Evolutionary conservation across 208 protist species (phyloP), one percentile per base, ranked within the genome.

Genomic region (Crithidia mellificae): DNA sequence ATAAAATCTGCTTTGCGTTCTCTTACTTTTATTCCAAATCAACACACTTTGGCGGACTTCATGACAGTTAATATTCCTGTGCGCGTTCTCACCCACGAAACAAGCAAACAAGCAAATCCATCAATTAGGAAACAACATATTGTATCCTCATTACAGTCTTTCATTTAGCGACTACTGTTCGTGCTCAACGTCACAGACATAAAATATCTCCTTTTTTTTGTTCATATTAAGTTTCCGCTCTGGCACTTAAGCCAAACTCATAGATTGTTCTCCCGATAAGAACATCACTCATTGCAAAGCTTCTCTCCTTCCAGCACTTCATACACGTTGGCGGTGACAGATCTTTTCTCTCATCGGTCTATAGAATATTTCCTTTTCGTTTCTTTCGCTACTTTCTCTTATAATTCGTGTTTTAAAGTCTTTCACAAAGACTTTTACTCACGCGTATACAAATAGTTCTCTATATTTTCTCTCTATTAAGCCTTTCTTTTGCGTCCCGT

Each of bases 221-320:
- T 65, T 72, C 38, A 61, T 63, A 36, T 55, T 27, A 43, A 68
- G 24, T 30, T 72, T 72, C 56, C 71, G 38, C 7, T 58, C 19
- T 17, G 59, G 59, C 34, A n/a, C 38, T 49, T 22, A 30, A 20
- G 5, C 38, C 38, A 1, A 52, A 5, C n/a, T 30, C 29, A 64
- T 64, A 64, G 58, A 64, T 30, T 8, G 17, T 43, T n/a, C n/a
- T 64, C 30, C 19, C 53, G 41, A 30, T 38, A 0, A 27, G 46
- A 41, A n/a, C 58, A 17, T 54, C 58, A 25, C 27, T n/a, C n/a
- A 1, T 30, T 39, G 14, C 44, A 39, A 30, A 52, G 17, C 7
- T 19, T 29, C n/a, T 3, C 32, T 64, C 44, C 58, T 7, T 39
- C 46, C 46, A 53, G 5, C 29, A 27, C 5, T 30, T 53, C 30